Evolutionary conservation across 2,329 filamentous ascomycete species (phyloP).

Genomic region (Pseudogymnoascus sp.): DNA sequence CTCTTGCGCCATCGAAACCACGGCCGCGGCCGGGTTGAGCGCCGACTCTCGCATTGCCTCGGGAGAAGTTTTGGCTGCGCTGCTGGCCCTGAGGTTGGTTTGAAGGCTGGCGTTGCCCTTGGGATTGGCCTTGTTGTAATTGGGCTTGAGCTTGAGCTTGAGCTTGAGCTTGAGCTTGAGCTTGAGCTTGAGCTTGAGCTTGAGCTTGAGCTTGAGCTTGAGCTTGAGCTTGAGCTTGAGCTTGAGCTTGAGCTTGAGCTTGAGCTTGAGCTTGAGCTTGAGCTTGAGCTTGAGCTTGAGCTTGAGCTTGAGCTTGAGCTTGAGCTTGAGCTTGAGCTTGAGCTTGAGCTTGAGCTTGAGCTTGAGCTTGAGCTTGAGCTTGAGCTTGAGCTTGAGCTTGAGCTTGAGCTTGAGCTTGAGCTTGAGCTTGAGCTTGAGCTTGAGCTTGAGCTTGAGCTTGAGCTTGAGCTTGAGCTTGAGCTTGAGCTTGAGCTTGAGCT

Average conservation of each 20-base stretch:
- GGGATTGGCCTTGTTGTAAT: neutral
- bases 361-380: conserved; percentile 15
- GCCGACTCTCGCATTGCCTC: conserved; percentile 22
- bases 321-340: conserved; percentile 17
- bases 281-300: conserved; percentile 19
- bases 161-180: conserved; percentile 17
- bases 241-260: conserved; percentile 20
- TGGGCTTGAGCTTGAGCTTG: conserved; percentile 8
- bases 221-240: conserved; percentile 18
- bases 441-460: conserved; percentile 20
- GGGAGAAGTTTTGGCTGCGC: conserved; percentile 22
- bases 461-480: conserved; percentile 18
- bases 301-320: conserved; percentile 17
- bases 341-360: conserved; percentile 20
- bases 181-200: conserved; percentile 20
- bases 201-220: conserved; percentile 16
- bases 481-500: conserved; percentile 14
- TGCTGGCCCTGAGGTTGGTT: conserved; percentile 20
- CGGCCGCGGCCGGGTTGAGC: conserved; percentile 18
- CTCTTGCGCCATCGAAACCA: conserved; percentile 24
- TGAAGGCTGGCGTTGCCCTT: neutral
- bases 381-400: conserved; percentile 19
- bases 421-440: conserved; percentile 13
- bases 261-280: conserved; percentile 15
- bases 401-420: conserved; percentile 20